Conservation (phyloP, 2,329 filamentous ascomycete genomes). For the Thelonectria discophora region DNA sequence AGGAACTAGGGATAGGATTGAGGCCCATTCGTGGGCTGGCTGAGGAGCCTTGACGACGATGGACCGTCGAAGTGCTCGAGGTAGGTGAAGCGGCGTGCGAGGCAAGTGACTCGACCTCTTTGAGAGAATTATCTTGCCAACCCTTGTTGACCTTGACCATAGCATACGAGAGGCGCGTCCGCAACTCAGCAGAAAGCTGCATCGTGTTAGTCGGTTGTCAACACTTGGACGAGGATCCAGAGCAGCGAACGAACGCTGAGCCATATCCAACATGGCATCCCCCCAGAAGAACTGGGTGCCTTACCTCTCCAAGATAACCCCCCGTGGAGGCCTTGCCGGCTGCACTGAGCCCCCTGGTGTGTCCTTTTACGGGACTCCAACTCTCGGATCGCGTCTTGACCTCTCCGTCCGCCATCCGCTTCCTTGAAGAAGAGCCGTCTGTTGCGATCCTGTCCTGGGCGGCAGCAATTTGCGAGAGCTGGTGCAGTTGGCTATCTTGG, state of each 20-base stretch:
- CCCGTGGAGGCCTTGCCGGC: conserved; percentile 68
- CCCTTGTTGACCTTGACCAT: conserved; percentile 93
- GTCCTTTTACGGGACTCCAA: conserved; percentile 61
- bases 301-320: conserved; percentile 81
- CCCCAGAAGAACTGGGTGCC: conserved; percentile 43
- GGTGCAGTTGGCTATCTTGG: conserved; percentile 65
- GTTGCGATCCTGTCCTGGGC: conserved; percentile 59
- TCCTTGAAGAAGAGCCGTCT: conserved; percentile 58
- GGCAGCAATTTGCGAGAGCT: conserved; percentile 67
- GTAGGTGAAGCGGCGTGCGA: conserved; percentile 73
- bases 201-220: conserved; percentile 29
- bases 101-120: conserved; percentile 78
- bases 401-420: conserved; percentile 79
- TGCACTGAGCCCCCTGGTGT: conserved; percentile 77
- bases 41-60: conserved; percentile 60
- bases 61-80: conserved; percentile 65
- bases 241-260: conserved; percentile 6
- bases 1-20: conserved; percentile 33
- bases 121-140: conserved; percentile 81
- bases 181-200: conserved; percentile 80
- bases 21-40: conserved; percentile 61
- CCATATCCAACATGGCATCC: background rate
- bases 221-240: background rate
- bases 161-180: conserved; percentile 87
- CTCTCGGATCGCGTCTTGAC: conserved; percentile 65